These are phyloP conservation scores for Astrocystis sublimbata DNA, from an alignment of 495 filamentous ascomycete genomes.

Conservation along the genomic window DNA sequence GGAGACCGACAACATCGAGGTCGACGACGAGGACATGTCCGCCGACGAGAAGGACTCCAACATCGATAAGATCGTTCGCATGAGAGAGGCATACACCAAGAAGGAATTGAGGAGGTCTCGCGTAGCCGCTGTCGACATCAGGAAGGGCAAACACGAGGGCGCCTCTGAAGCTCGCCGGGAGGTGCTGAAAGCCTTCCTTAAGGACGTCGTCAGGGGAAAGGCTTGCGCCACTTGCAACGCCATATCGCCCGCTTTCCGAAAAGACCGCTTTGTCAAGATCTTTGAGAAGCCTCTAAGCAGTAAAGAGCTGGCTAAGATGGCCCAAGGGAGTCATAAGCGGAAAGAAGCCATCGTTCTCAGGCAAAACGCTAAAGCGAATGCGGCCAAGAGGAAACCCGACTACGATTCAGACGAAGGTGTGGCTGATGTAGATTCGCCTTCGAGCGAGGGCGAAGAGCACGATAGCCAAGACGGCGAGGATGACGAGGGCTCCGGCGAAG, in stretches of 20 bases:
- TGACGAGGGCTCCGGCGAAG: constrained; percentile 45
- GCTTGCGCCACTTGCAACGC: constrained; percentile 73
- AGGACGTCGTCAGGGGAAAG: constrained; percentile 60
- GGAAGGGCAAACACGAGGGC: constrained; percentile 74
- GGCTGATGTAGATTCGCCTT: constrained; percentile 60
- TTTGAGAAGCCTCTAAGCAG: constrained; percentile 75
- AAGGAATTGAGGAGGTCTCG: constrained; percentile 58
- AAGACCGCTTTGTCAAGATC: constrained; percentile 87
- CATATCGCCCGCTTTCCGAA: constrained; percentile 76
- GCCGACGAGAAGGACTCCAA: constrained; percentile 29
- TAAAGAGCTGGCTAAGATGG: constrained; percentile 74
- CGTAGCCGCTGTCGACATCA: constrained; percentile 52
- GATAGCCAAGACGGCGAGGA: constrained; percentile 51
- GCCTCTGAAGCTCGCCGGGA: constrained; percentile 71
- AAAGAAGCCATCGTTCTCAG: constrained; percentile 57
- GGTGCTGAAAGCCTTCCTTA: constrained; percentile 79
- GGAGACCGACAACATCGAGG: constrained; percentile 35
- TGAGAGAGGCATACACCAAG: constrained; percentile 70
- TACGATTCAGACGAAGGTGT: constrained; percentile 64
- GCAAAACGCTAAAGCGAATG: constrained; percentile 25
- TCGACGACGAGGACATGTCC: constrained; percentile 31
- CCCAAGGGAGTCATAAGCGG: constrained; percentile 65
- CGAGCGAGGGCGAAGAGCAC: constrained; percentile 47
- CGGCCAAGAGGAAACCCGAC: constrained; percentile 37
- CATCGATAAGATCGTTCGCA: constrained; percentile 54